phyloP scores from a whole-genome alignment of 192 early-diverging fungal species.

The Glomus cerebriforme region DNA sequence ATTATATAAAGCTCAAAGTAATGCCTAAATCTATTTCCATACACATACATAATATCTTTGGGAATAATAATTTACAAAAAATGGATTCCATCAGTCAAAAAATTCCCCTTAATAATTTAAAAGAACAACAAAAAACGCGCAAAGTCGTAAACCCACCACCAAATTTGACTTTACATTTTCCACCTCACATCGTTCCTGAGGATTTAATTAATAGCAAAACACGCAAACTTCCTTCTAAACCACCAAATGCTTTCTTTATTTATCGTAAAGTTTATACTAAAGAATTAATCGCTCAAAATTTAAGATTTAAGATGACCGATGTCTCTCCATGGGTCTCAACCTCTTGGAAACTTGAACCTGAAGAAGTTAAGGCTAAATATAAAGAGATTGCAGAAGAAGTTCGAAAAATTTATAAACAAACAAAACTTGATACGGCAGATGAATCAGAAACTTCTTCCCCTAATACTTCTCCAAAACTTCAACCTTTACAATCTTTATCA shows the following conservation, averaged over 20 bases:
- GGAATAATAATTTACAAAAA: not conserved
- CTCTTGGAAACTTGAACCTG: not conserved
- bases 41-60: not conserved
- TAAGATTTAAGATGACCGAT: not conserved
- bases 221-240: not conserved
- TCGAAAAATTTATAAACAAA: conserved; percentile 7
- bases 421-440: not conserved
- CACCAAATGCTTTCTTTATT: not conserved
- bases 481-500: not conserved
- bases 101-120: not conserved
- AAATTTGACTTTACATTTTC: not conserved
- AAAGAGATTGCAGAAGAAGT: not conserved
- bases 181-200: not conserved
- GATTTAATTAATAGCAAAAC: not conserved
- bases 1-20: too few relatives aligned
- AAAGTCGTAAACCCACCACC: not conserved
- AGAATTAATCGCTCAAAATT: not conserved
- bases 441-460: not conserved
- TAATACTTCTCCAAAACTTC: not conserved
- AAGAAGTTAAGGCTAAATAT: not conserved
- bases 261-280: not conserved
- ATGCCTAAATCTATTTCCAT: not conserved
- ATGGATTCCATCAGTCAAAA: not conserved
- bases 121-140: not conserved
- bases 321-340: not conserved